A percentile compares a stretch with the other conserved stretches of the same genome.
These are phyloP conservation scores for Antarctomyces pellizariae DNA, from an alignment of 495 filamentous ascomycete genomes.

Conservation along the genomic window DNA sequence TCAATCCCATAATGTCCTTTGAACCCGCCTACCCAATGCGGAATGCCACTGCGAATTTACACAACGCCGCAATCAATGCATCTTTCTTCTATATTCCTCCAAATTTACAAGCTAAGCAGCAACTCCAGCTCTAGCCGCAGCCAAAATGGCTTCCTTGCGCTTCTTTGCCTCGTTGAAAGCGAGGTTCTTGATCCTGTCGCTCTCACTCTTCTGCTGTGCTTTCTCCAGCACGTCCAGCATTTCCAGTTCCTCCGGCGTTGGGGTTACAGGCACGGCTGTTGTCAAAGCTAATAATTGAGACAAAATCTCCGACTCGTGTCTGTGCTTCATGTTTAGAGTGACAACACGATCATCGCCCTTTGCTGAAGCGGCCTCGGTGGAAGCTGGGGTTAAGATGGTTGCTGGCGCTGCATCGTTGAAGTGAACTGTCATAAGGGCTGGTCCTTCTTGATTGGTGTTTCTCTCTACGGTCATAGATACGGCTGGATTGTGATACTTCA, in stretches of 20 bases:
- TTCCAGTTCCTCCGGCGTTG: constrained; percentile 34
- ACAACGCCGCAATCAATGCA: too few species aligned
- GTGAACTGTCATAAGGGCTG: constrained; percentile 53
- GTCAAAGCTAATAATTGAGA: constrained; percentile 42
- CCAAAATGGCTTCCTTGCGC: constrained; percentile 7
- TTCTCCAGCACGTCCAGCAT: constrained; percentile 36
- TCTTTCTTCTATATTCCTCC: too few species aligned
- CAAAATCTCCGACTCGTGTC: constrained; percentile 39
- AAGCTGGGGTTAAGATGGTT: constrained; percentile 10
- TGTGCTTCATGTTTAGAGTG: constrained; percentile 40
- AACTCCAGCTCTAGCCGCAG: constrained; percentile 3
- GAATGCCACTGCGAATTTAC: too few species aligned
- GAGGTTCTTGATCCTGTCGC: constrained; percentile 23
- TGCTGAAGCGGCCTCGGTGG: constrained; percentile 18
- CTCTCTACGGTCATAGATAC: constrained; percentile 64
- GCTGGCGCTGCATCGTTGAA: constrained; percentile 22
- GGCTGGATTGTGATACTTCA: constrained; percentile 86
- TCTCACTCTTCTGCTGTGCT: constrained; percentile 22
- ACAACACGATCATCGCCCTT: constrained; percentile 19
- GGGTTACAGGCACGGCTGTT: constrained; percentile 32
- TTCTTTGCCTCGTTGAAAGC: constrained; percentile 5
- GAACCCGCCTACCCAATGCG: too few species aligned
- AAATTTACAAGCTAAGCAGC: too few species aligned
- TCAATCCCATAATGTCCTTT: too few species aligned
- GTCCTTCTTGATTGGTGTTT: constrained; percentile 27